These are phyloP conservation scores for Botrytis cinerea DNA, from an alignment of 2,329 filamentous ascomycete species.

Conservation along the genomic window DNA sequence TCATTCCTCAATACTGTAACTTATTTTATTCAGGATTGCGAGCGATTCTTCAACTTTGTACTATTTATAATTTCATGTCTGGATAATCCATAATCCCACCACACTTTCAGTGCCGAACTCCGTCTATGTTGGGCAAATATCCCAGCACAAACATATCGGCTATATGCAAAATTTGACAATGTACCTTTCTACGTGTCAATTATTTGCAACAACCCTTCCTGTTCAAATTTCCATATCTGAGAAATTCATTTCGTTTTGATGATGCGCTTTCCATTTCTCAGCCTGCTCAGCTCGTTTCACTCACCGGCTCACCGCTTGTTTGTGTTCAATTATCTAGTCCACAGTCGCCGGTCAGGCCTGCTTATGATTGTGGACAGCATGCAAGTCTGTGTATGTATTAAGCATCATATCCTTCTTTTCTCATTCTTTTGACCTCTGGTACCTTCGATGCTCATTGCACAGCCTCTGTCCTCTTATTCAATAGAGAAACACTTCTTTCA, in stretches of 20 bases:
- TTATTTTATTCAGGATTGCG: not conserved
- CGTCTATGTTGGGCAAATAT: not conserved
- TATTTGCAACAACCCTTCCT: not conserved
- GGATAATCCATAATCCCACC: not conserved
- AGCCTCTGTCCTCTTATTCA: not conserved
- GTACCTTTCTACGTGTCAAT: not conserved
- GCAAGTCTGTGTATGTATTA: not conserved
- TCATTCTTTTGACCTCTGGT: not conserved
- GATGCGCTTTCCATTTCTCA: not conserved
- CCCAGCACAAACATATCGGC: not conserved
- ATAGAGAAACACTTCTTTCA: not conserved
- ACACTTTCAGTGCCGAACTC: not conserved
- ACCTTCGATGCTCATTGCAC: not conserved
- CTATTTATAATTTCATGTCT: not conserved
- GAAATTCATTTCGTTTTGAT: not conserved
- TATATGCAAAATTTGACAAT: not conserved
- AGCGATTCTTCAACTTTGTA: not conserved
- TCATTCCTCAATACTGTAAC: not conserved
- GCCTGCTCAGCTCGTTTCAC: not conserved
- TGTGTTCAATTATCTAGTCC: not conserved
- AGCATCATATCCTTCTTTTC: not conserved
- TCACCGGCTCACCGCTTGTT: not conserved
- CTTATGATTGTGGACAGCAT: not conserved
- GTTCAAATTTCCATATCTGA: not conserved
- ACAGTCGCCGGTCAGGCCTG: not conserved